A percentile compares a stretch with the other conserved stretches of the same genome.
Conservation (phyloP, 2,329 filamentous ascomycete genomes). For the Aureobasidium subglaciale region DNA sequence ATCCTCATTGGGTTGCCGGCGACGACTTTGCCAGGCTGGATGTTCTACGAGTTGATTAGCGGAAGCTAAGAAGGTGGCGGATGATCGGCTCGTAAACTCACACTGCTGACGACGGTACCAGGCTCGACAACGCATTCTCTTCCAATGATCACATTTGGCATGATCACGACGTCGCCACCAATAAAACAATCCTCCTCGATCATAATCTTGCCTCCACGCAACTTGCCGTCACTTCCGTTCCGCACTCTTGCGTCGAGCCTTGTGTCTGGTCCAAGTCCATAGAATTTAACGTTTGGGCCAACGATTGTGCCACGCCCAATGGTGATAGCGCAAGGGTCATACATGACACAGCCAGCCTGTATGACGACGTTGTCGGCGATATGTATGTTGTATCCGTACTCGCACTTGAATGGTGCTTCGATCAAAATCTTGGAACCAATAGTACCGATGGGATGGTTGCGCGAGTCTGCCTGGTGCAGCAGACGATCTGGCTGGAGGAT, state of each 20-base stretch:
- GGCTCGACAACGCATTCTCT: conserved; percentile 47
- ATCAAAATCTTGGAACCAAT: conserved; percentile 72
- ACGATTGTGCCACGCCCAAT: conserved; percentile 67
- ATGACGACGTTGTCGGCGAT: conserved; percentile 82
- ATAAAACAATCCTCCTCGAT: conserved; percentile 70
- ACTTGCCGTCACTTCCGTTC: conserved; percentile 65
- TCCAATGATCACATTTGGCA: conserved; percentile 48
- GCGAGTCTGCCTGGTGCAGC: conserved; percentile 26
- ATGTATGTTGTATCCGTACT: conserved; percentile 91
- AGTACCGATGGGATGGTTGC: conserved; percentile 48
- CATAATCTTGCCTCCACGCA: conserved; percentile 61
- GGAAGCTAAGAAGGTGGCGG: neutral
- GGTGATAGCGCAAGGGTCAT: conserved; percentile 75
- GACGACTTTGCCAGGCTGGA: conserved; percentile 40
- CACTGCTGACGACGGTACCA: conserved; percentile 48
- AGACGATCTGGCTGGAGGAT: conserved; percentile 58
- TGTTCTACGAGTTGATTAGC: conserved; percentile 30
- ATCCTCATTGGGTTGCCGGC: conserved; percentile 42
- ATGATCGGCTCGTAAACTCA: conserved; percentile 36
- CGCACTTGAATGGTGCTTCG: conserved; percentile 82
- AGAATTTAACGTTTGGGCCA: conserved; percentile 80
- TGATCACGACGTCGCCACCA: conserved; percentile 55
- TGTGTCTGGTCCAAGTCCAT: conserved; percentile 66
- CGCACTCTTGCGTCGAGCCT: conserved; percentile 66
- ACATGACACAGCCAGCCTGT: conserved; percentile 73